Evolutionary conservation across 1,139 yeast genomes (phyloP).

Genomic region (Yamadazyma aaseri): DNA sequence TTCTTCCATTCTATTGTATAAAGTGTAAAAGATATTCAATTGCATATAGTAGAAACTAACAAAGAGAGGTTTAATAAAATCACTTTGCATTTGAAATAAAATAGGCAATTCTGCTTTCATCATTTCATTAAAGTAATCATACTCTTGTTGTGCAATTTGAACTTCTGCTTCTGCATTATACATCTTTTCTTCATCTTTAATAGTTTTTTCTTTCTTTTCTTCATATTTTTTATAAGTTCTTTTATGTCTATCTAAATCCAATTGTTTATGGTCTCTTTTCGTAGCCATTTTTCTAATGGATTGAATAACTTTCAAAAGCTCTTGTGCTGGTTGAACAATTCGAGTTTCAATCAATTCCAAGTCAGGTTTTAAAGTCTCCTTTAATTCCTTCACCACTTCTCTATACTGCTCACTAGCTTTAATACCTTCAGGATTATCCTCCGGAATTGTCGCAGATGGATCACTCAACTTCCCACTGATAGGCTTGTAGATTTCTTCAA

Average conservation of each 20-base stretch:
- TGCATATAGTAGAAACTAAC: slow-evolving; percentile 97
- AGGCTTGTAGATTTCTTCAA: slow-evolving; percentile 95
- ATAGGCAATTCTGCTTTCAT: slow-evolving; percentile 86
- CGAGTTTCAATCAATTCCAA: slow-evolving; percentile 87
- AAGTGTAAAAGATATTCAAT: slow-evolving; percentile 89
- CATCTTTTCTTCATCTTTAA: slow-evolving; percentile 88
- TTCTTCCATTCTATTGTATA: slow-evolving; percentile 88
- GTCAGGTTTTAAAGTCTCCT: slow-evolving; percentile 86
- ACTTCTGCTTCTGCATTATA: slow-evolving; percentile 88
- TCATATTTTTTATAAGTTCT: slow-evolving; percentile 69
- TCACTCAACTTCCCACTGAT: slow-evolving; percentile 89
- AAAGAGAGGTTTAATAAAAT: slow-evolving; percentile 88
- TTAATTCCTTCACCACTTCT: slow-evolving; percentile 81
- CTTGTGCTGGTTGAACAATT: slow-evolving; percentile 90
- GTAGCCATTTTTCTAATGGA: slow-evolving; percentile 88
- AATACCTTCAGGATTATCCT: slow-evolving; percentile 95
- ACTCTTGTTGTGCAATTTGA: slow-evolving; percentile 91
- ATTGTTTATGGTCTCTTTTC: slow-evolving; percentile 92
- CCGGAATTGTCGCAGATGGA: slow-evolving; percentile 80
- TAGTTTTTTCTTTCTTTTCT: slow-evolving; percentile 75
- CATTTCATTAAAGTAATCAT: slow-evolving; percentile 92
- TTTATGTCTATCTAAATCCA: slow-evolving; percentile 87
- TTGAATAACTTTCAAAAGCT: slow-evolving; percentile 76
- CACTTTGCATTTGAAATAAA: slow-evolving; percentile 83
- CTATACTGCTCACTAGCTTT: slow-evolving; percentile 91